Evolutionary conservation across 2,329 filamentous ascomycete genomes (phyloP).

Genomic region (Aspergillus terreus): DNA sequence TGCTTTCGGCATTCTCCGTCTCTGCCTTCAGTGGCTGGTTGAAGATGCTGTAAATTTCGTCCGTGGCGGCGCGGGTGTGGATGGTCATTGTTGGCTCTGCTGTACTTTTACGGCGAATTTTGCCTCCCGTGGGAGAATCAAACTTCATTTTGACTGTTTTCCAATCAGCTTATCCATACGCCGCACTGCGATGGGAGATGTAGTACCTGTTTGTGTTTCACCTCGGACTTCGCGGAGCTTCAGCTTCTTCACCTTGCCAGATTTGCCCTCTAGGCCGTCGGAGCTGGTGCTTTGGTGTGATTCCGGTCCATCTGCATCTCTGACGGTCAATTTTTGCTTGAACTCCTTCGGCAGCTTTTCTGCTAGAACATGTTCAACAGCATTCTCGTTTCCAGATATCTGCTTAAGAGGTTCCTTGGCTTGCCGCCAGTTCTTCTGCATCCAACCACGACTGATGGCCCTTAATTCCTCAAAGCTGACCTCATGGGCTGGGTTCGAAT

Average conservation of each 20-base stretch:
- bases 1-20: constrained; percentile 57
- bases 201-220: constrained; percentile 85
- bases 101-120: constrained; percentile 72
- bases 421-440: constrained; percentile 51
- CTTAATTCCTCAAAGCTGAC: constrained; percentile 89
- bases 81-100: constrained; percentile 96
- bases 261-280: constrained; percentile 22
- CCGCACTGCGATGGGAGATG: not conserved
- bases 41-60: constrained; percentile 97
- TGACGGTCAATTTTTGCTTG: constrained; percentile 29
- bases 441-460: constrained; percentile 69
- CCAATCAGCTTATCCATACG: not conserved
- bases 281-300: constrained; percentile 9
- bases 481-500: constrained; percentile 67
- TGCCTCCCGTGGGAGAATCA: constrained; percentile 81
- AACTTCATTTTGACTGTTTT: constrained; percentile 81
- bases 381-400: constrained; percentile 41
- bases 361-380: constrained; percentile 17
- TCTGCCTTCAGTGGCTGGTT: constrained; percentile 70
- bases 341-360: constrained; percentile 27
- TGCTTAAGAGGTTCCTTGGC: constrained; percentile 53
- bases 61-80: constrained; percentile 89
- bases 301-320: constrained; percentile 16
- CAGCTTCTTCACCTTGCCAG: constrained; percentile 60
- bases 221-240: constrained; percentile 78